These are phyloP conservation scores for Hypoxylon sp. DNA, from an alignment of 2,329 filamentous ascomycete species.

Conservation along the genomic window DNA sequence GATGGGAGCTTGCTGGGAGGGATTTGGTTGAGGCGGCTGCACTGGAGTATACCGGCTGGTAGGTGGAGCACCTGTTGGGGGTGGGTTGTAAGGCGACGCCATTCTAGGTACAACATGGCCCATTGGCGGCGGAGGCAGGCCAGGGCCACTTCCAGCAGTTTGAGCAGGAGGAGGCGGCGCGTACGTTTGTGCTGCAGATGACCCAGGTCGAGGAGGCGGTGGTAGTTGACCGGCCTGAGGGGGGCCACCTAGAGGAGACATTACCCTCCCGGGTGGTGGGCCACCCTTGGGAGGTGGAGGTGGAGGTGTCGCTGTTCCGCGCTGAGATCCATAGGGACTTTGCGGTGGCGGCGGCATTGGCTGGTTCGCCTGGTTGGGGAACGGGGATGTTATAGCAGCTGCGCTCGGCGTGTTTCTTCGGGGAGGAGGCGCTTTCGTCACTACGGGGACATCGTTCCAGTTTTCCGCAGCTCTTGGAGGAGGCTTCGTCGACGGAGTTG, in stretches of 20 bases:
- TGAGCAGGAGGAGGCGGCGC: slow-evolving; percentile 69
- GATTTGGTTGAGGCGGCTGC: slow-evolving; percentile 69
- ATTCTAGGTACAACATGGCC: slow-evolving; percentile 73
- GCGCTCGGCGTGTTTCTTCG: slow-evolving; percentile 81
- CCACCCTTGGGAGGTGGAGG: slow-evolving; percentile 86
- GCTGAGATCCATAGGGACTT: slow-evolving; percentile 70
- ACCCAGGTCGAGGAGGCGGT: slow-evolving; percentile 66
- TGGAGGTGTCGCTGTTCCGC: slow-evolving; percentile 77
- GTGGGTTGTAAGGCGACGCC: slow-evolving; percentile 87
- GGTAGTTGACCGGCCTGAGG: slow-evolving; percentile 63
- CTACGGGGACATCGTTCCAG: slow-evolving; percentile 96
- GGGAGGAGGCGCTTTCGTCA: slow-evolving; percentile 78
- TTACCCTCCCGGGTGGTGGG: slow-evolving; percentile 76
- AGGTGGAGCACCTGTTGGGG: slow-evolving; percentile 78
- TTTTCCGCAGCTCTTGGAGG: slow-evolving; percentile 80
- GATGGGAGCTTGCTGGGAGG: slow-evolving; percentile 54
- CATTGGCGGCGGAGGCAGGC: slow-evolving; percentile 62
- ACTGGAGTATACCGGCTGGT: slow-evolving; percentile 82
- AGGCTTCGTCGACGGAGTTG: slow-evolving; percentile 75
- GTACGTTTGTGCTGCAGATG: slow-evolving; percentile 74
- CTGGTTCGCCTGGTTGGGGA: slow-evolving; percentile 74
- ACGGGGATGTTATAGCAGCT: slow-evolving; percentile 80
- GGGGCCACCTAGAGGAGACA: slow-evolving; percentile 76
- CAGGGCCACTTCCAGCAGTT: slow-evolving; percentile 49
- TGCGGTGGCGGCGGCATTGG: slow-evolving; percentile 71